Percentiles rank a stretch among this genome's conserved stretches.
Evolutionary conservation across 371 early-diverging fungal genomes (phyloP).

Genomic region (Chytridium lagenaria): DNA sequence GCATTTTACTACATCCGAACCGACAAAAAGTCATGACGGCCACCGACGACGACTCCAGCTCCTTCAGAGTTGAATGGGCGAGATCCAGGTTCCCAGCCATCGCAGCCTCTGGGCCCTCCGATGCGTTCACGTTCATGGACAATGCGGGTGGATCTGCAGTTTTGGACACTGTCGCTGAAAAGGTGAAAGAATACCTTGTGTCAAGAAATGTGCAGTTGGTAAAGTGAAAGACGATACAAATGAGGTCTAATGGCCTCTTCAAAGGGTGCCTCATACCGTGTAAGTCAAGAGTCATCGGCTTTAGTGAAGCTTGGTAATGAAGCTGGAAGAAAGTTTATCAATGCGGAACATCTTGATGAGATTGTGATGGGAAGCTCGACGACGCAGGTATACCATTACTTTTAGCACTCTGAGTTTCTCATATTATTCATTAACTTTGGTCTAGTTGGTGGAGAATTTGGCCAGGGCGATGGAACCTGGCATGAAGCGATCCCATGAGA

Average conservation of each 20-base stretch:
- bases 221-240: slow-evolving; percentile 20
- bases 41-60: too few relatives aligned
- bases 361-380: slow-evolving; percentile 34
- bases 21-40: too few relatives aligned
- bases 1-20: too few relatives aligned
- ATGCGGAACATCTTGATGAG: slow-evolving; percentile 29
- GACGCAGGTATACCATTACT: slow-evolving; percentile 25
- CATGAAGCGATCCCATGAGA: slow-evolving; percentile 25
- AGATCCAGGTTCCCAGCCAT: slow-evolving; percentile 24
- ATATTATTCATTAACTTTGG: background rate
- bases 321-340: slow-evolving; percentile 32
- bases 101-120: background rate
- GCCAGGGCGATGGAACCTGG: slow-evolving; percentile 34
- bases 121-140: slow-evolving; percentile 27
- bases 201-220: background rate
- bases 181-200: slow-evolving; percentile 24
- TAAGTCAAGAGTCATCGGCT: slow-evolving; percentile 17
- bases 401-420: background rate
- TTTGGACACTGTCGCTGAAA: slow-evolving; percentile 19
- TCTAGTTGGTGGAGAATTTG: slow-evolving; percentile 33
- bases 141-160: slow-evolving; percentile 38
- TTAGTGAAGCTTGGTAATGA: slow-evolving; percentile 21
- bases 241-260: slow-evolving; percentile 23
- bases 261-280: slow-evolving; percentile 36
- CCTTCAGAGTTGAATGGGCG: slow-evolving; percentile 15